These are phyloP conservation scores for Psidium guajava DNA, from an alignment of 345 rosid species.

Conservation along the genomic window DNA sequence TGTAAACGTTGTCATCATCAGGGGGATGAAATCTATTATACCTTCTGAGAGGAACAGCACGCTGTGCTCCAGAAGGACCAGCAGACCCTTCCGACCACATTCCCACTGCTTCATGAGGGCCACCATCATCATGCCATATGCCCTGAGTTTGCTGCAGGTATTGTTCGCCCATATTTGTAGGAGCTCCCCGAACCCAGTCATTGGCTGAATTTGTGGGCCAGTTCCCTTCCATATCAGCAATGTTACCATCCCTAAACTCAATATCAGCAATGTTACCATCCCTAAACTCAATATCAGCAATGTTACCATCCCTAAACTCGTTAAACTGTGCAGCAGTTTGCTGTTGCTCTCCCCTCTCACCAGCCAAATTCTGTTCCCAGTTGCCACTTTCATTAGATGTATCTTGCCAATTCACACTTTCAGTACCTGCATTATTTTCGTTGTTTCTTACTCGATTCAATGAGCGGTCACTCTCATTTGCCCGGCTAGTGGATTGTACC, in stretches of 20 bases:
- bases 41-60: constrained; percentile 54
- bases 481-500: constrained; percentile 31
- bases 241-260: constrained; percentile 37
- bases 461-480: constrained; percentile 14
- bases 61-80: constrained; percentile 56
- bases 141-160: constrained; percentile 32
- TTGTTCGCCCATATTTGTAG: constrained; percentile 36
- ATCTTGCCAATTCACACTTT: neutral
- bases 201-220: constrained; percentile 41
- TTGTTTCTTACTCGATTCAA: constrained; percentile 30
- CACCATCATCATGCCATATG: constrained; percentile 45
- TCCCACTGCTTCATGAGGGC: constrained; percentile 39
- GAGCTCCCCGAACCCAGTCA: constrained; percentile 43
- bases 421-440: constrained; percentile 26
- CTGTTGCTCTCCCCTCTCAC: constrained; percentile 45
- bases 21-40: constrained; percentile 86
- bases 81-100: constrained; percentile 57
- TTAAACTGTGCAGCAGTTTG: constrained; percentile 25
- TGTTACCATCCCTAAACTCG: constrained; percentile 37
- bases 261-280: constrained; percentile 34
- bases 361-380: neutral
- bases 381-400: neutral
- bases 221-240: constrained; percentile 41
- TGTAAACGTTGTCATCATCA: constrained; percentile 88
- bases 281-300: constrained; percentile 46